Evolutionary conservation across 352 stramenopile genomes (phyloP).

Genomic region (Phytophthora uliginosa): DNA sequence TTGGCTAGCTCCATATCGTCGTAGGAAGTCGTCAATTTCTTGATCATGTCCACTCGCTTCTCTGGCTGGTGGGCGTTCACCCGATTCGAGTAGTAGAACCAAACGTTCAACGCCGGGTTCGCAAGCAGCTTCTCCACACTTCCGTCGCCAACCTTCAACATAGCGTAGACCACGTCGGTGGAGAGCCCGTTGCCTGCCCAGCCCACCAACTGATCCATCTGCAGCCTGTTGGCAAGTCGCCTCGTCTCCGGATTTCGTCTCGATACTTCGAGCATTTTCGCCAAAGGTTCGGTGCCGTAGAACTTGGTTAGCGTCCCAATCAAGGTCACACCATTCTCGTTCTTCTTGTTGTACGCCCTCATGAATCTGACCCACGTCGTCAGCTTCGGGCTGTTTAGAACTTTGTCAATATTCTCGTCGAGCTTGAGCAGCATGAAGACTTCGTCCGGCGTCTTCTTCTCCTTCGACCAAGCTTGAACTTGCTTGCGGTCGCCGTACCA

Average conservation of each 20-base stretch:
- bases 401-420: neutral
- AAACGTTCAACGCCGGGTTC: conserved; percentile 2
- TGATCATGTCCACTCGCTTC: neutral
- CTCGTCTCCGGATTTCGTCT: neutral
- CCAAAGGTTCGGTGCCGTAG: neutral
- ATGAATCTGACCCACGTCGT: conserved; percentile 10
- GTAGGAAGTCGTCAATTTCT: conserved; percentile 1
- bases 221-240: neutral
- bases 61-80: neutral
- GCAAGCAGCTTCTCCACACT: neutral
- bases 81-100: neutral
- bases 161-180: neutral
- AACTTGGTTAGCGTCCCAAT: neutral
- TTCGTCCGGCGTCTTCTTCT: conserved; percentile 4
- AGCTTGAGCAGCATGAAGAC: conserved; percentile 16
- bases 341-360: conserved; percentile 11
- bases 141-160: conserved; percentile 1
- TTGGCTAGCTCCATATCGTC: conserved; percentile 12
- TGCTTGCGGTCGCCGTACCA: conserved; percentile 5
- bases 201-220: neutral
- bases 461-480: conserved; percentile 5
- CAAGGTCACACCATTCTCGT: neutral
- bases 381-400: conserved; percentile 7
- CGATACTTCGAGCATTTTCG: conserved; percentile 9
- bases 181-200: neutral